Percentiles rank a stretch among this genome's conserved stretches.
Conservation (phyloP, 1,139 yeast species). For the Diutina scorzettiae region DNA sequence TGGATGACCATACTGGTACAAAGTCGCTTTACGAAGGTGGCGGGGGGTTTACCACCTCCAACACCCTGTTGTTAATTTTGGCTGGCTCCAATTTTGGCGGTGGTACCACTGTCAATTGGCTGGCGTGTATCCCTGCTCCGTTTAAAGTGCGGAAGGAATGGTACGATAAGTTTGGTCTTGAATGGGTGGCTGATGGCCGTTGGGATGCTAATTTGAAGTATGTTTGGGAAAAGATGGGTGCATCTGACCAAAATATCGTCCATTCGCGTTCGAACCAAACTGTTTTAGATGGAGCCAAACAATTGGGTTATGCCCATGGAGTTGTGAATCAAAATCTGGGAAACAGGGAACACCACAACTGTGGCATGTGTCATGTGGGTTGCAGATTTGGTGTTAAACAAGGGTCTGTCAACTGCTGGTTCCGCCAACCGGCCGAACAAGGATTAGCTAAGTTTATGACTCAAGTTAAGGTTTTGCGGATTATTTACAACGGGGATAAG, state of each 20-base stretch:
- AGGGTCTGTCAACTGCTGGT: slow-evolving; percentile 43
- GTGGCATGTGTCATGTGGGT: slow-evolving; percentile 44
- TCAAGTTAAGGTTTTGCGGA: slow-evolving; percentile 29
- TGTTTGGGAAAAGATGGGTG: slow-evolving; percentile 44
- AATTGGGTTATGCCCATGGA: slow-evolving; percentile 33
- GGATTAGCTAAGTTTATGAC: slow-evolving; percentile 38
- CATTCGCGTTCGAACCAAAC: slow-evolving; percentile 38
- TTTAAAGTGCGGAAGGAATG: slow-evolving; percentile 44
- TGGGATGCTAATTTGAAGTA: slow-evolving; percentile 38
- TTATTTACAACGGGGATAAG: slow-evolving; percentile 28
- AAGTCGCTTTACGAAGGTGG: slow-evolving; percentile 27
- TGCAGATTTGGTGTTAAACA: slow-evolving; percentile 43
- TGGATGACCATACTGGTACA: slow-evolving; percentile 30
- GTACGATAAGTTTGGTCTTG: slow-evolving; percentile 36
- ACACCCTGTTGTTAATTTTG: slow-evolving; percentile 28
- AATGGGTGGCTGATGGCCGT: slow-evolving; percentile 33
- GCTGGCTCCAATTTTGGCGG: slow-evolving; percentile 55
- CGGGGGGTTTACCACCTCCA: slow-evolving; percentile 23
- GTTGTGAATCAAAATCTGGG: slow-evolving; percentile 42
- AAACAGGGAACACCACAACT: slow-evolving; percentile 28
- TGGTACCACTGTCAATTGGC: slow-evolving; percentile 52
- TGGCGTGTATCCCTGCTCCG: slow-evolving; percentile 45
- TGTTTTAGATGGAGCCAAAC: slow-evolving; percentile 32
- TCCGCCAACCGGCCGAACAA: slow-evolving; percentile 33
- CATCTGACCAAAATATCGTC: slow-evolving; percentile 20